Percentiles rank a stretch among this genome's conserved stretches.
Conservation (phyloP, 2,329 filamentous ascomycete species). For the Colletotrichum sp. region DNA sequence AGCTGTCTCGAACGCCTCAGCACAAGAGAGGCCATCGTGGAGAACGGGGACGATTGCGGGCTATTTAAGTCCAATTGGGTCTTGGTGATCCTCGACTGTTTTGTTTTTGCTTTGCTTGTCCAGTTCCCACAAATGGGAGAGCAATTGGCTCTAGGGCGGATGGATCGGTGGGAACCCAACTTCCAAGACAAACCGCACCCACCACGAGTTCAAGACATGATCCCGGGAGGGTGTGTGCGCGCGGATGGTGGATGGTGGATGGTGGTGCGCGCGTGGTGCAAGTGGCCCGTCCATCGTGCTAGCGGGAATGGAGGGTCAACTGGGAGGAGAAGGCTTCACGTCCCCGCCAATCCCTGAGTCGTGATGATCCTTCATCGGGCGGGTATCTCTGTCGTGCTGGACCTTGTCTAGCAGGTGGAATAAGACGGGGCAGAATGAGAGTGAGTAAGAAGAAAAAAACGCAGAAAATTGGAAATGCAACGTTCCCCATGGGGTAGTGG, state of each 20-base stretch:
- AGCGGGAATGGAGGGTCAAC: neutral
- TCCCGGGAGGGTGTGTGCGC: neutral
- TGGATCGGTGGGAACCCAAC: neutral
- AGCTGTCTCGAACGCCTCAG: neutral
- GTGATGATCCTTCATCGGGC: neutral
- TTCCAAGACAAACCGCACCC: neutral
- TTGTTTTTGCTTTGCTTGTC: neutral
- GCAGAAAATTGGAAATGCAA: neutral
- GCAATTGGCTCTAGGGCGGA: neutral
- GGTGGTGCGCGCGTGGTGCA: neutral
- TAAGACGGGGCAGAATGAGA: neutral
- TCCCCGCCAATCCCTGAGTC: conserved; percentile 10
- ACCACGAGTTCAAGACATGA: neutral
- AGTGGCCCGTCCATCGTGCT: neutral
- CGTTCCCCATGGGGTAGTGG: conserved; percentile 20
- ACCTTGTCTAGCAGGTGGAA: neutral
- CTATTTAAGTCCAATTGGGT: conserved; percentile 3
- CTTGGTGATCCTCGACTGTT: neutral
- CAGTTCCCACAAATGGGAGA: neutral
- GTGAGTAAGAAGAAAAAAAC: neutral
- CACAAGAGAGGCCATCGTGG: neutral
- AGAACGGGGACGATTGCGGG: neutral
- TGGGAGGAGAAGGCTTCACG: neutral
- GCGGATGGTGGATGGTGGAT: neutral
- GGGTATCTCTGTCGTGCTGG: neutral